Evolutionary conservation across 73 alveolate genomes (phyloP), one percentile per base, ranked within the genome.

Genomic region (Paramecium pentaurelia): DNA sequence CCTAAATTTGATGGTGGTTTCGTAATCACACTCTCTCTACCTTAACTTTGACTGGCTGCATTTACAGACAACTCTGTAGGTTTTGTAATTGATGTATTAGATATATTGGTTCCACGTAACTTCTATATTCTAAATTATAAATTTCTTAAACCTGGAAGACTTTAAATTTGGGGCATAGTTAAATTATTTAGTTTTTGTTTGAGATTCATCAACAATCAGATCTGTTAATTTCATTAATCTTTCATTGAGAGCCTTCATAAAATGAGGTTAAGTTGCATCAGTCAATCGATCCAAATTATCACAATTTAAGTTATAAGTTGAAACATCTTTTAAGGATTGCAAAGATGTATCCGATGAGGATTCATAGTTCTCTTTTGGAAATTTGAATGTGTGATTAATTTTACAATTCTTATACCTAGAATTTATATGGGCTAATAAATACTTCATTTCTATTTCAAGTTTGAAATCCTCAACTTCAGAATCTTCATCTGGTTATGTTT

Each of bases 401-500:
- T 80, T 80, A 45, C 91, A 80, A 40, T 20, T 42, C 30, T 25
- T 80, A 80, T 11, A 80, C 34, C 91, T 80, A 14, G 30, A 80
- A 18, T 36, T 42, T 18, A 22, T 42, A 44, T 18, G 10, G 8
- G 9, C 3, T 2, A 49, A n/a, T n/a, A 25, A 45, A 1, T 80
- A 80, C 91, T 80, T 80, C 58, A 32, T 9, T 80, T 80, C 91
- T 18, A 80, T 80, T 27, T 80, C 91, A 3, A 20, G 49, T 47
- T 80, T 80, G 51, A 80, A 80, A 80, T 80, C 91, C 27, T 80
- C 91, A 42, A 80, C 91, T 45, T 80, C 91, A 16, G 91, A 80
- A 80, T 80, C 91, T 49, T 80, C 91, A 80, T 80, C 91, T 45
- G 91, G 91, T 47, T 80, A 36, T 25, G 91, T 80, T 80, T 80